A percentile compares a stretch with the other conserved stretches of the same genome.
Conservation (phyloP, 2,329 filamentous ascomycete species). For the Colletotrichum spaethianum region DNA sequence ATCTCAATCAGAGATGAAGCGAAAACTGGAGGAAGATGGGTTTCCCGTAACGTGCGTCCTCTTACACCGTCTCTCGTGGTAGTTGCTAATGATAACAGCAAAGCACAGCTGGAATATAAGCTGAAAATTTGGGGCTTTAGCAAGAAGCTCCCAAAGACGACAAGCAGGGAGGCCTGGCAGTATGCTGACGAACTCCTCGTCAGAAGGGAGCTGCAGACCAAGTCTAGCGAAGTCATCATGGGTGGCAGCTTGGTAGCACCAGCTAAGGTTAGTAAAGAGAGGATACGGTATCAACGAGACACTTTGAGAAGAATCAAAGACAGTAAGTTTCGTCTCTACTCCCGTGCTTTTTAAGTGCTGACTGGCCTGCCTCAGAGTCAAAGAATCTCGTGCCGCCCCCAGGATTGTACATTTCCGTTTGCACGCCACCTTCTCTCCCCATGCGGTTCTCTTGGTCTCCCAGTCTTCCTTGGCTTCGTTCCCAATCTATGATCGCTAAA, state of each 20-base stretch:
- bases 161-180: neutral
- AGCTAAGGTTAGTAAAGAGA: neutral
- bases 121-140: slow-evolving; percentile 13
- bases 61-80: neutral
- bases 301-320: neutral
- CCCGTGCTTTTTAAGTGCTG: no score
- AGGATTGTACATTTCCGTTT: neutral
- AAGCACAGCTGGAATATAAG: slow-evolving; percentile 29
- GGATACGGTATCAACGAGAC: neutral
- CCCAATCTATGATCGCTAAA: neutral
- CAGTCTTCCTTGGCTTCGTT: slow-evolving; percentile 13
- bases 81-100: neutral
- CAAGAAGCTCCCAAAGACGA: neutral
- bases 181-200: neutral
- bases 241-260: fast-evolving
- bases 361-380: no score
- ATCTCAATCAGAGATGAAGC: neutral
- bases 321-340: neutral
- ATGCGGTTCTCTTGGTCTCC: slow-evolving; percentile 4
- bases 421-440: neutral
- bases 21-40: neutral
- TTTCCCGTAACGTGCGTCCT: neutral
- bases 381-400: neutral
- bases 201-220: neutral
- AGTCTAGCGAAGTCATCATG: slow-evolving; percentile 8